Base-by-base conservation (phyloP, 225 moss, liverwort and hornwort species). In the Marchantia paleacea region DNA sequence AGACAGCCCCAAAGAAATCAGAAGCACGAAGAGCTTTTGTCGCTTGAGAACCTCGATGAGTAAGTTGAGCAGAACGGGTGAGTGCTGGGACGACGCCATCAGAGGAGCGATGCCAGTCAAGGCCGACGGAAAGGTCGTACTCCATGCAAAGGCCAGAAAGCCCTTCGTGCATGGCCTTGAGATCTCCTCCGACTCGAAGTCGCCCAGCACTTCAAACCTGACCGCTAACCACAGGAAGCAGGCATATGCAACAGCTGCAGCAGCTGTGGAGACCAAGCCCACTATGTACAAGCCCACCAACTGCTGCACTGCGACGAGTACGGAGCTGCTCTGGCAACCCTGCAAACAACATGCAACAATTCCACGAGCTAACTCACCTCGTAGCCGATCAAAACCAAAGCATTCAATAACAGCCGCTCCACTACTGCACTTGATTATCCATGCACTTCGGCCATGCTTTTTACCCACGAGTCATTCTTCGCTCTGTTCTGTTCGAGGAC, bases 211-310 rank as follows among this genome's bases (percentile, higher is more conserved):
- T 22, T 53, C 60, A 3, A 75, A 2, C 51, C 53, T 52, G 24
- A 60, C 26, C n/a, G 31, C 60, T 0, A 58, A 14, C 72, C 73
- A 78, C 49, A n/a, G 78, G 72, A 79, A 79, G 19, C 10, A 1
- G 51, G 28, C 18, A 49, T 72, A 83, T 60, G 78, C 77, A 12
- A 66, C 62, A 9, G 53, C 29, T 12, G 78, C 78, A 22, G 82
- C 19, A 11, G 57, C 8, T 1, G 72, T 54, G 29, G 83, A 78
- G 47, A 79, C 75, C 51, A 83, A 15, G 25, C 78, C 78, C 48
- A 83, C 78, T 12, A 83, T 16, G 64, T 83, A 83, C 67, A 79
- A 48, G 0, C 78, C 79, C 16, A 55, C 20, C 13, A 83, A 12
- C 58, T 83, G 78, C 49, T 61, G 10, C 52, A 77, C 15, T 55